phyloP scores from a whole-genome alignment of 2,329 filamentous ascomycete species.

The Penicillium sp. region DNA sequence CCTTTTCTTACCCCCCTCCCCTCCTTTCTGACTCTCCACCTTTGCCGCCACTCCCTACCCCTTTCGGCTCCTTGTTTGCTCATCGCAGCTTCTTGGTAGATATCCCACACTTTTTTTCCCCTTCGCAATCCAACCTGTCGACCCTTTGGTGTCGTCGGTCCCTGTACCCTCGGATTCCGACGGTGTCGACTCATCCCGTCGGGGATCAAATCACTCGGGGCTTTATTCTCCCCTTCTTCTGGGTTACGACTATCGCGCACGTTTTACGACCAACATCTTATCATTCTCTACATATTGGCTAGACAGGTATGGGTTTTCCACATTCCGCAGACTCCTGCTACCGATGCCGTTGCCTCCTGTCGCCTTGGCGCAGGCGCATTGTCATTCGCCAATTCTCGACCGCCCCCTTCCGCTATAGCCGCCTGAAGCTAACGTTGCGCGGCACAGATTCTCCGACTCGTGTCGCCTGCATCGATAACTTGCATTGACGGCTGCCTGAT shows the following conservation, averaged over 20 bases:
- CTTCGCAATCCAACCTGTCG: constrained; percentile 2
- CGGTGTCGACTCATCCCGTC: no score
- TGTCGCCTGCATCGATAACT: constrained; percentile 5
- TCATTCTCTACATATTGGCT: no score
- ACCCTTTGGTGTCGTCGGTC: no score
- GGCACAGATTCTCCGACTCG: constrained; percentile 3
- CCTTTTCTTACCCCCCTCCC: constrained; percentile 1
- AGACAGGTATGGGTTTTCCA: no score
- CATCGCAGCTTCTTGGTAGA: background rate
- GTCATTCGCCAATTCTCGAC: constrained; percentile 14
- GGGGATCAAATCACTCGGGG: background rate
- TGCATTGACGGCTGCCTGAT: constrained; percentile 13
- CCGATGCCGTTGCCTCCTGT: constrained; percentile 13
- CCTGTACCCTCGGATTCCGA: no score
- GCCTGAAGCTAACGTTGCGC: constrained; percentile 8
- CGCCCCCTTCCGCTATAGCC: constrained; percentile 1
- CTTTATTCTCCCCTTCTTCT: no score
- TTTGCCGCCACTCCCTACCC: background rate
- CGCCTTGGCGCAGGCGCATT: constrained; percentile 11
- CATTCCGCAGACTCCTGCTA: no score
- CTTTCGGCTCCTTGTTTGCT: background rate
- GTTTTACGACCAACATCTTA: no score
- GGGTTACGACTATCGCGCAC: no score
- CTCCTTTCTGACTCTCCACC: background rate
- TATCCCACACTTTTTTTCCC: background rate